Evolutionary conservation across 1,284 basidiomycete genomes (phyloP).

Genomic region (Microstroma glucosiphilum): DNA sequence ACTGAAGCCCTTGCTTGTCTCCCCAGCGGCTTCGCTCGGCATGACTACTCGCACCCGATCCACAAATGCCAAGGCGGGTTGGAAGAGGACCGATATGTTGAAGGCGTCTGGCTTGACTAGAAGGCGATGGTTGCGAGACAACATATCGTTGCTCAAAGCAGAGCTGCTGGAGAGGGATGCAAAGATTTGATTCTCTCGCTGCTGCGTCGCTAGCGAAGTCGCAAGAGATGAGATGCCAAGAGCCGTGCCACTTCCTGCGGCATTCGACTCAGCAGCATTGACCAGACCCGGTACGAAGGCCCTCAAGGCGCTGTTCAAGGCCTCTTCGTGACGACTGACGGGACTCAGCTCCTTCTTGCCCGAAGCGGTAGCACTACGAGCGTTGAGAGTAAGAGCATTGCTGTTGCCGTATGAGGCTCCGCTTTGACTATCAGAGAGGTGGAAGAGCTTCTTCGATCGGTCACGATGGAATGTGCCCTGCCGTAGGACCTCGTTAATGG

Average conservation of each 20-base stretch:
- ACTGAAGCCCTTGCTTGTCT: slow-evolving; percentile 58
- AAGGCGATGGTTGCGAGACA: slow-evolving; percentile 67
- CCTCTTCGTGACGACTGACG: slow-evolving; percentile 74
- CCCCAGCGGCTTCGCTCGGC: slow-evolving; percentile 35
- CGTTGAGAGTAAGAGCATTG: slow-evolving; percentile 6
- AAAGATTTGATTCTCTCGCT: slow-evolving; percentile 16
- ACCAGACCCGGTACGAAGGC: slow-evolving; percentile 91
- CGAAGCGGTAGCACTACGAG: slow-evolving; percentile 11
- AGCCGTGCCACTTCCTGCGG: neutral
- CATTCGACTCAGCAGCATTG: slow-evolving; percentile 20
- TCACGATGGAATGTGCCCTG: slow-evolving; percentile 35
- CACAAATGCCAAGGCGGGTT: slow-evolving; percentile 82
- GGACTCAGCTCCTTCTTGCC: slow-evolving; percentile 53
- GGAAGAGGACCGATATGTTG: slow-evolving; percentile 87
- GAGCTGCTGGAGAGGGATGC: slow-evolving; percentile 5
- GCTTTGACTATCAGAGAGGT: slow-evolving; percentile 63
- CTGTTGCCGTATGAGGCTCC: neutral
- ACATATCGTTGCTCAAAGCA: neutral
- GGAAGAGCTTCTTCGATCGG: slow-evolving; percentile 61
- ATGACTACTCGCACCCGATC: slow-evolving; percentile 56
- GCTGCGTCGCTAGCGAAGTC: slow-evolving; percentile 6
- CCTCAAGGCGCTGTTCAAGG: slow-evolving; percentile 73
- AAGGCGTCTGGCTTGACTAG: slow-evolving; percentile 88
- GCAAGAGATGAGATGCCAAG: slow-evolving; percentile 5
- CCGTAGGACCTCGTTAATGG: slow-evolving; percentile 81